These are phyloP conservation scores for Aspergillus alliaceus DNA, from an alignment of 2,329 filamentous ascomycete genomes.

Conservation along the genomic window DNA sequence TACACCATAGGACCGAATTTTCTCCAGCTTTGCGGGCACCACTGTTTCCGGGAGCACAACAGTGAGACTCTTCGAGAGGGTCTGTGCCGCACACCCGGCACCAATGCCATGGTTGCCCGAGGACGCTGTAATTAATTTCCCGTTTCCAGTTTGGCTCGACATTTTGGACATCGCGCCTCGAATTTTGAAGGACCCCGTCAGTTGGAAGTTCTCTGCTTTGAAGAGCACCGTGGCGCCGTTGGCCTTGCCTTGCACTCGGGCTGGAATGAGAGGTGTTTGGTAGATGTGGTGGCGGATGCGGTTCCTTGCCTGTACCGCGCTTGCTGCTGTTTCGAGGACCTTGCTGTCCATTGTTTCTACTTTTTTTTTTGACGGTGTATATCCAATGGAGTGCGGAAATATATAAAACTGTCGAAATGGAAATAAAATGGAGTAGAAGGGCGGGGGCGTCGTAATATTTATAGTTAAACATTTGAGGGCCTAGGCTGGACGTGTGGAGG, in stretches of 20 bases:
- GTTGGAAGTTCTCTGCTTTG: conserved; percentile 4
- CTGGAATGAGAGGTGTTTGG: neutral
- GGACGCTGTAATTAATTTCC: neutral
- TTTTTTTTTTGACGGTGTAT: neutral
- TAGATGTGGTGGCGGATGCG: conserved; percentile 6
- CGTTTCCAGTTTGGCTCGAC: neutral
- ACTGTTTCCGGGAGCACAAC: neutral
- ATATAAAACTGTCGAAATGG: neutral
- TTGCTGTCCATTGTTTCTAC: neutral
- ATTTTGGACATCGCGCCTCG: conserved; percentile 4
- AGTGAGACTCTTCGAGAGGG: neutral
- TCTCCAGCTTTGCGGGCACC: neutral
- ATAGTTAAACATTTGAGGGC: too few species aligned
- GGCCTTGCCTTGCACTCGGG: neutral
- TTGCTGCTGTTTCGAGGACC: neutral
- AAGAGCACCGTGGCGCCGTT: neutral
- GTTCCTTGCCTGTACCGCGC: neutral
- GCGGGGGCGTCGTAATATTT: too few species aligned
- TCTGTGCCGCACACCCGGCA: neutral
- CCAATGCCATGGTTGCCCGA: neutral
- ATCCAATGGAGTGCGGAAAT: neutral
- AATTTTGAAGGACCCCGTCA: conserved; percentile 1
- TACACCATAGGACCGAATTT: neutral
- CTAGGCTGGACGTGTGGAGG: too few species aligned
- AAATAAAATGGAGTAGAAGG: too few species aligned